Percentiles rank a stretch among this genome's conserved stretches.
These are phyloP conservation scores for Dactylellina drechsleri DNA, from an alignment of 2,329 filamentous ascomycete genomes.

Conservation along the genomic window DNA sequence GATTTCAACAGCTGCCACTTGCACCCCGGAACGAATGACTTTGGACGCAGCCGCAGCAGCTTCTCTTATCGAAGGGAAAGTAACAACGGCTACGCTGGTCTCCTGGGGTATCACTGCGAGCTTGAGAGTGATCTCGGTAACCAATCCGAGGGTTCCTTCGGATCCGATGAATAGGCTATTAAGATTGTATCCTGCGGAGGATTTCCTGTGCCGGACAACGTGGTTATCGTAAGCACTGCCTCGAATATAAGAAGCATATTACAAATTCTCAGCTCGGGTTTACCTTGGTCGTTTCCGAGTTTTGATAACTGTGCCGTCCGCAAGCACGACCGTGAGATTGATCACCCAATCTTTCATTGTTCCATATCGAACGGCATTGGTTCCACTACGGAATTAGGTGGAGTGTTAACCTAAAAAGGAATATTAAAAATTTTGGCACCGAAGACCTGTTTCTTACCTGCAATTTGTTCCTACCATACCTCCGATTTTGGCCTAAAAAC, in stretches of 20 bases:
- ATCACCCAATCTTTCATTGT: conserved; percentile 97
- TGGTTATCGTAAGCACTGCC: conserved; percentile 8
- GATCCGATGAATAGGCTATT: conserved; percentile 89
- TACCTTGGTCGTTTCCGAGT: conserved; percentile 79
- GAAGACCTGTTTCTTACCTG: conserved; percentile 53
- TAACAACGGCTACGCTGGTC: conserved; percentile 83
- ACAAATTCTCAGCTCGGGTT: conserved; percentile 8
- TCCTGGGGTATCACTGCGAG: conserved; percentile 82
- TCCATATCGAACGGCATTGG: conserved; percentile 90
- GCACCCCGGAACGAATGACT: conserved; percentile 79
- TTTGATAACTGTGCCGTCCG: conserved; percentile 89
- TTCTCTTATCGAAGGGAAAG: conserved; percentile 79
- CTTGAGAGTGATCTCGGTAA: conserved; percentile 90
- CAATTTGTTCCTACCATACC: conserved; percentile 85
- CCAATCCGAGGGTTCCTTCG: conserved; percentile 88
- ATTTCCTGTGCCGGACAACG: conserved; percentile 73
- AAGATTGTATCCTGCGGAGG: conserved; percentile 89
- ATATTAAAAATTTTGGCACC: not conserved
- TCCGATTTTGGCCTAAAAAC: conserved; percentile 76
- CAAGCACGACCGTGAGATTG: conserved; percentile 84
- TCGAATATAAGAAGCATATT: conserved; percentile 7
- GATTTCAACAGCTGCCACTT: conserved; percentile 81
- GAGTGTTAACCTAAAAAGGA: not conserved
- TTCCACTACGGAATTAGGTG: conserved; percentile 70
- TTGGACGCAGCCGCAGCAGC: conserved; percentile 78